These are phyloP conservation scores for Stereum hirsutum DNA, from an alignment of 1,284 basidiomycete genomes.

Conservation along the genomic window DNA sequence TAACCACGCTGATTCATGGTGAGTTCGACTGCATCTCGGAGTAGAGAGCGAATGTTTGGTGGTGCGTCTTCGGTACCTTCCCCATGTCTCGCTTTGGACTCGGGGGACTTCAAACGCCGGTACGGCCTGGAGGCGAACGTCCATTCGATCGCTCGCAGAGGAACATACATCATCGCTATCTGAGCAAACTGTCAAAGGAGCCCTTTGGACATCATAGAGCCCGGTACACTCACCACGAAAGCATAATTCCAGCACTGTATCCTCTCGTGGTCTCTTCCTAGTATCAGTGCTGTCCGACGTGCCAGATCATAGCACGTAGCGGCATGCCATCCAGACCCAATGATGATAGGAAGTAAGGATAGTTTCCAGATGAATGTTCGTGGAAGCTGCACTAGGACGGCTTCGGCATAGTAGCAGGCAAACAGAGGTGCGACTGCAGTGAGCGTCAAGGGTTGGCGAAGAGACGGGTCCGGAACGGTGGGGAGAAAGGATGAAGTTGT, in stretches of 20 bases:
- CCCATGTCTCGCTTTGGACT: constrained; percentile 4
- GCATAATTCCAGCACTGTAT: constrained; percentile 26
- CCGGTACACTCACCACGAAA: constrained; percentile 24
- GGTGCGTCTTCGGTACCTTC: not conserved
- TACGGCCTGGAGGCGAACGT: constrained; percentile 4
- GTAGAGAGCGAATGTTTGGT: not conserved
- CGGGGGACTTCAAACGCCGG: constrained; percentile 3
- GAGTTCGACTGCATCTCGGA: constrained; percentile 7
- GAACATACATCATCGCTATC: constrained; percentile 7
- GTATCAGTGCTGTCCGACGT: constrained; percentile 11
- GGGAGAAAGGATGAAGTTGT: no score
- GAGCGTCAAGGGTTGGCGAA: constrained; percentile 8
- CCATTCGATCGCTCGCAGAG: constrained; percentile 12
- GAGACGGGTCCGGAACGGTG: constrained; percentile 6
- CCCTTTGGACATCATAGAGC: not conserved
- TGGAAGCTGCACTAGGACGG: constrained; percentile 35
- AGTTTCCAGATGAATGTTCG: constrained; percentile 31
- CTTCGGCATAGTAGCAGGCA: constrained; percentile 33
- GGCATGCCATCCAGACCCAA: constrained; percentile 30
- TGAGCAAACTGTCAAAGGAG: not conserved
- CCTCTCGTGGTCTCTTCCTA: constrained; percentile 16
- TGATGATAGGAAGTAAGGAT: constrained; percentile 32
- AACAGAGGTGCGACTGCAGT: constrained; percentile 26
- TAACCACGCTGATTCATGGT: constrained; percentile 11
- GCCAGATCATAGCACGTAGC: constrained; percentile 30